Percentiles rank a stretch among this genome's conserved stretches.
Conservation (phyloP, 1,139 yeast genomes). For the Hyphopichia wangnamkhiaoensis region DNA sequence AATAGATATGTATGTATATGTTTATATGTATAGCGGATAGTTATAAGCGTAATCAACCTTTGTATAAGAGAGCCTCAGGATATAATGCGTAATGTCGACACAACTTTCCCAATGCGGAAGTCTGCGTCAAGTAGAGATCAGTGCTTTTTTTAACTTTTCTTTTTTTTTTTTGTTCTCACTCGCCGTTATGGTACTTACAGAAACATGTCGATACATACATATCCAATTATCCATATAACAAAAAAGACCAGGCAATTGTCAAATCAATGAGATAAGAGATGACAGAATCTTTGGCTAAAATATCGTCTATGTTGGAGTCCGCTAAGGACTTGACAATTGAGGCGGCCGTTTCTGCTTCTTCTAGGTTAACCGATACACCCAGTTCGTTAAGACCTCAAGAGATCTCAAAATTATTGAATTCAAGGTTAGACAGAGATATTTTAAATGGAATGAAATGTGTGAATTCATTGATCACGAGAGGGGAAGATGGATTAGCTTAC, state of each 20-base stretch:
- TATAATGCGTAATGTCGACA: not conserved
- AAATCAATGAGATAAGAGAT: too few relatives aligned
- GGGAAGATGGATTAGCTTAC: conserved; percentile 60
- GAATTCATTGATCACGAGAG: conserved; percentile 63
- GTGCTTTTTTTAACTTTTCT: not conserved
- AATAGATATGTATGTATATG: not conserved
- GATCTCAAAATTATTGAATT: conserved; percentile 63
- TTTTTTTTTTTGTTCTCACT: not conserved
- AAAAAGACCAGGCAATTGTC: too few relatives aligned
- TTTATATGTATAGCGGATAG: not conserved
- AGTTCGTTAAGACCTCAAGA: conserved; percentile 60
- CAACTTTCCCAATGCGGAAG: conserved; percentile 10
- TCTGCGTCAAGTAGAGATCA: conserved; percentile 5
- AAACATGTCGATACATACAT: not conserved
- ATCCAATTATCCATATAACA: too few relatives aligned
- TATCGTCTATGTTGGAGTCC: conserved; percentile 63
- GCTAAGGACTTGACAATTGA: conserved; percentile 80
- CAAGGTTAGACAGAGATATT: conserved; percentile 71
- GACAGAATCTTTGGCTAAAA: conserved; percentile 44
- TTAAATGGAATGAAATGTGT: conserved; percentile 77
- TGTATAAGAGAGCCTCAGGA: too few relatives aligned
- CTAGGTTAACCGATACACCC: conserved; percentile 60
- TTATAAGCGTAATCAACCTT: too few relatives aligned
- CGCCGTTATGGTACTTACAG: not conserved
- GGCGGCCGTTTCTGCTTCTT: conserved; percentile 79